Evolutionary conservation across 1,284 basidiomycete genomes (phyloP), one percentile per base, ranked within the genome.

Genomic region (Taiwanofungus camphoratus): DNA sequence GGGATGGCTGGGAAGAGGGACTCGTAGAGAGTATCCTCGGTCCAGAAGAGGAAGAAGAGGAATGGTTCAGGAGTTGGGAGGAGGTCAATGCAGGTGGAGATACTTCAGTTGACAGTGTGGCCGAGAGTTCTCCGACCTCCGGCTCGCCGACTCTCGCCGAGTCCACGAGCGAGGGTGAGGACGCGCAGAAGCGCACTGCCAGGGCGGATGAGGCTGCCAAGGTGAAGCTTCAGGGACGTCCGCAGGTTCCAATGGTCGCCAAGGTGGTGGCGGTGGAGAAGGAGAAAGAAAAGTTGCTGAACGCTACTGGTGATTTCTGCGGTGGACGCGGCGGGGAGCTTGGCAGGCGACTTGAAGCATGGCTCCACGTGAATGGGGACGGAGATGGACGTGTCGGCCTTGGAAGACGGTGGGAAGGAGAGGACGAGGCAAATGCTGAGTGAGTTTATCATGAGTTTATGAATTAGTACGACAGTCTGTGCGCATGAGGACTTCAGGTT

Each of bases 1-100:
- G 87, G 87, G 86, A 89, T 55, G 87, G 86, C 2, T 90, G 87
- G 86, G 86, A 90, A 55, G 87, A 89, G 56, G 87, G 85, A 0
- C 67, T 90, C 19, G 75, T 84, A 2, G 76, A 78, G 9, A 80
- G 76, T 46, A 85, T 87, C 35, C 67, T 89, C 19, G 86, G 85
- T 0, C 72, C 78, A 0, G 79, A 76, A 53, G 84, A 85, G 18
- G 60, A 69, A 36, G 79, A 87, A 52, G 76, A 76, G 4, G 81
- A 82, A 39, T 86, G 83, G 83, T 77, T 80, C 61, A 67, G 67
- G 48, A 69, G 69, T 36, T 63, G 61, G 60, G 55, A 61, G 3
- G 69, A 70, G 1, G 46, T 40, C 8, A 44, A 45, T 36, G 51
- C 39, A 7, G 51, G 50, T 33, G 50, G 48, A 26, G 49, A 42